Conservation (phyloP, 495 filamentous ascomycete genomes). For the Filosporella fistucella region DNA sequence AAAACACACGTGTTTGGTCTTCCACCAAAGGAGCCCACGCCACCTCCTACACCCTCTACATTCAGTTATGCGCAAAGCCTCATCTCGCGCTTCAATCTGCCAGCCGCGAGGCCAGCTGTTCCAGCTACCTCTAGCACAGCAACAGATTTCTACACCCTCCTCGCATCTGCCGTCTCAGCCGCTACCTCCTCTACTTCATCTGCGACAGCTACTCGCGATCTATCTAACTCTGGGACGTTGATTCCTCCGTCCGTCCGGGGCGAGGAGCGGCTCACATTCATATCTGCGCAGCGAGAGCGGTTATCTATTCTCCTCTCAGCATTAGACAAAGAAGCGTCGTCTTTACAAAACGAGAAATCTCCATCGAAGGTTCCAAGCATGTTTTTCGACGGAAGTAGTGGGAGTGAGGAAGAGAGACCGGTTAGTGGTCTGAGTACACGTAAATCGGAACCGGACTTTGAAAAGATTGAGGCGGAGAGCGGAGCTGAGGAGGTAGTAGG, state of each 20-base stretch:
- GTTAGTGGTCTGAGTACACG: constrained; percentile 30
- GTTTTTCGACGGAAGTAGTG: constrained; percentile 22
- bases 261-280: constrained; percentile 63
- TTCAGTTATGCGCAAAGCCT: constrained; percentile 72
- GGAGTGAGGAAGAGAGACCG: constrained; percentile 21
- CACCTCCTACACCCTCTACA: constrained; percentile 42
- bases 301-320: constrained; percentile 67
- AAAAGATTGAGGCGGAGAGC: constrained; percentile 74
- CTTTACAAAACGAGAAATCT: constrained; percentile 8
- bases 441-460: constrained; percentile 63
- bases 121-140: constrained; percentile 37
- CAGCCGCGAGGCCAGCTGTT: constrained; percentile 43
- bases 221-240: constrained; percentile 55
- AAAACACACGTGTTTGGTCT: constrained; percentile 70
- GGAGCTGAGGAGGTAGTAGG: constrained; percentile 39
- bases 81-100: constrained; percentile 81
- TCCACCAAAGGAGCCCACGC: constrained; percentile 44
- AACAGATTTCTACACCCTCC: constrained; percentile 67
- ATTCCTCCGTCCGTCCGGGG: constrained; percentile 61
- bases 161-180: constrained; percentile 60
- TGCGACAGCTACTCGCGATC: constrained; percentile 22
- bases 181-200: constrained; percentile 25
- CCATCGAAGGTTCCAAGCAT: constrained; percentile 9
- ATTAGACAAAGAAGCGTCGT: constrained; percentile 65
- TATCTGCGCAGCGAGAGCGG: constrained; percentile 68